Base-by-base conservation (phyloP, 495 filamentous ascomycete species). In the Bathelium albidoporum region DNA sequence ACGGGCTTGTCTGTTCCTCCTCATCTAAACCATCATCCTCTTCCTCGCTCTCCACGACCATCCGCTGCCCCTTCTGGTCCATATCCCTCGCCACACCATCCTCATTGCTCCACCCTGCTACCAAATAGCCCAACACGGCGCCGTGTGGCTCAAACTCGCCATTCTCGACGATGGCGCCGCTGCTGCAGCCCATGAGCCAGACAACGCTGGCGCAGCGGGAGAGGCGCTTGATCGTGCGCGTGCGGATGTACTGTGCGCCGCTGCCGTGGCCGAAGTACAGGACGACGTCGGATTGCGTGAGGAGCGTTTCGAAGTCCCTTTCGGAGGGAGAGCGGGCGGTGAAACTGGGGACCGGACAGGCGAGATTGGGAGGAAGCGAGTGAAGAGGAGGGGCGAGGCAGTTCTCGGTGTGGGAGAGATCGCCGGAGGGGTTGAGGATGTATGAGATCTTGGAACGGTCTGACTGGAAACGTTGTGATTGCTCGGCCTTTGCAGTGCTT, bases 261-360 rank as follows among this genome's bases (percentile, higher is more conserved):
- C 87, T 91, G 58, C 94, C 94, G 73, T 98, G 94, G 18, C 94
- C 94, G 68, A 97, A 97, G 75, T 98, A 98, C 28, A 98, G 77
- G 59, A 95, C 82, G 0, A 97, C 71, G 62, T 87, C 83, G 18
- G 81, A 82, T 0, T 78, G 69, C 26, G 83, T 74, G 0, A 96
- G 79, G 0, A 77, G 80, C 0, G 73, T 59, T 60, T 85, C 82
- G 74, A 97, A 89, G 63, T 95, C 88, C 1, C 80, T 75, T 73
- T 97, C 93, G 0, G 80, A 83, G 3, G 93, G 95, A 18, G 81
- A 81, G 4, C 84, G 84, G 34, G 80, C 78, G 44, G 84, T 76
- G 64, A 96, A 52, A 10, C 62, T 81, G 16, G 80, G 78, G 1
- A 77, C 80, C 90, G 91, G 97, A 14, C 68, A 69, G 1, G 73